Evolutionary conservation across 805 yeast genomes (phyloP).

Genomic region (Yamadazyma takamatsuzukensis): DNA sequence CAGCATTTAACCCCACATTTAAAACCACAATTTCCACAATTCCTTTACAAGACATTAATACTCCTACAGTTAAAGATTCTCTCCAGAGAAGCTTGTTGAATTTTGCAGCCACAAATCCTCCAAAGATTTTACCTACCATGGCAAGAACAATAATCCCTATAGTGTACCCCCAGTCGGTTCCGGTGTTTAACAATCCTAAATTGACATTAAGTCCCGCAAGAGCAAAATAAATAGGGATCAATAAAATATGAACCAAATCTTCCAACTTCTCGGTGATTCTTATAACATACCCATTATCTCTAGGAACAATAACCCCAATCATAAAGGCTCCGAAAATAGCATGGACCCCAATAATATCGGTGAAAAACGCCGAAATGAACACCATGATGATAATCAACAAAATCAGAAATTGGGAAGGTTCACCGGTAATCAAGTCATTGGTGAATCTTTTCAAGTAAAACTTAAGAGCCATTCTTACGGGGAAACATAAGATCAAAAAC

Average conservation of each 20-base stretch:
- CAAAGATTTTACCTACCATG: slow-evolving; percentile 59
- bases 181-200: slow-evolving; percentile 58
- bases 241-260: slow-evolving; percentile 66
- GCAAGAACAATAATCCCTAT: slow-evolving; percentile 67
- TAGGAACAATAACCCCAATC: slow-evolving; percentile 70
- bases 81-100: slow-evolving; percentile 63
- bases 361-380: slow-evolving; percentile 68
- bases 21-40: slow-evolving; percentile 80
- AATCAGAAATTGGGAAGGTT: slow-evolving; percentile 60
- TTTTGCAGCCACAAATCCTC: slow-evolving; percentile 65
- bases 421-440: slow-evolving; percentile 55
- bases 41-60: slow-evolving; percentile 85
- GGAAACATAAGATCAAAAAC: slow-evolving; percentile 58
- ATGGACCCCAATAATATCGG: slow-evolving; percentile 83
- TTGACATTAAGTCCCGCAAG: slow-evolving; percentile 72
- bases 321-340: slow-evolving; percentile 84
- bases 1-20: slow-evolving; percentile 68
- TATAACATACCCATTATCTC: slow-evolving; percentile 71
- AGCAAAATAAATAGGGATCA: slow-evolving; percentile 78
- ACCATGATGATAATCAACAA: slow-evolving; percentile 52
- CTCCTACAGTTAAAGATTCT: slow-evolving; percentile 73
- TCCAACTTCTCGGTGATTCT: slow-evolving; percentile 71
- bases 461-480: slow-evolving; percentile 48
- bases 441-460: slow-evolving; percentile 43
- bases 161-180: slow-evolving; percentile 76